phyloP scores from a whole-genome alignment of 441 rosid species.

The Breynia disticha region DNA sequence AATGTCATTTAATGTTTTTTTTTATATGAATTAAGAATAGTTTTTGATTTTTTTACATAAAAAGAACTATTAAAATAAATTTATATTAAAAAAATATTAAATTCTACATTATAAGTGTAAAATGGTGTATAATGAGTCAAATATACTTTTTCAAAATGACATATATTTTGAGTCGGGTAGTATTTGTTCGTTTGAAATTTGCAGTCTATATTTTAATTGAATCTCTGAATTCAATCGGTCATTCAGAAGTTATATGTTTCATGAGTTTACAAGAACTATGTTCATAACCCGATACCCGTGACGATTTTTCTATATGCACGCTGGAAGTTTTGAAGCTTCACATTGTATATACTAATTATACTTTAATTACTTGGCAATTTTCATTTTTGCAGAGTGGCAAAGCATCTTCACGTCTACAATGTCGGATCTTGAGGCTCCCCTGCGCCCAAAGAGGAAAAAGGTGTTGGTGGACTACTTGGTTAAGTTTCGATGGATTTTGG shows the following conservation, averaged over 20 bases:
- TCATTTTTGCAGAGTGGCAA: constrained; percentile 15
- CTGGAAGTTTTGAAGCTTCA: not conserved
- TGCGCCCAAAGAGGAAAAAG: constrained; percentile 92
- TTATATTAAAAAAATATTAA: too few species aligned
- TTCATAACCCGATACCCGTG: not conserved
- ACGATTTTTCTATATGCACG: not conserved
- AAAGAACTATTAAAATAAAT: too few species aligned
- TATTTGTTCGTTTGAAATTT: not conserved
- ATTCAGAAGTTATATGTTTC: not conserved
- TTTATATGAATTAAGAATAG: too few species aligned
- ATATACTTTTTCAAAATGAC: too few species aligned
- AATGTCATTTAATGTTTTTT: too few species aligned
- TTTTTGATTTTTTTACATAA: too few species aligned
- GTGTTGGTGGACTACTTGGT: constrained; percentile 75
- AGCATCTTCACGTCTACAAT: constrained; percentile 24
- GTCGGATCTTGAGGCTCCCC: constrained; percentile 74
- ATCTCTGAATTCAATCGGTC: not conserved
- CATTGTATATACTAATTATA: not conserved
- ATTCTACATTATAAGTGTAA: too few species aligned
- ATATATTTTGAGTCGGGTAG: too few species aligned
- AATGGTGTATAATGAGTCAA: too few species aligned
- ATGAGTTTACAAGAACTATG: not conserved
- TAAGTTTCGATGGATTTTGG: constrained; percentile 80
- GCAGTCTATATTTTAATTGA: not conserved
- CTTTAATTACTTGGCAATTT: not conserved